A percentile compares a stretch with the other conserved stretches of the same genome.
These are phyloP conservation scores for Trametes gibbosa DNA, from an alignment of 768 basidiomycete genomes.

Conservation along the genomic window DNA sequence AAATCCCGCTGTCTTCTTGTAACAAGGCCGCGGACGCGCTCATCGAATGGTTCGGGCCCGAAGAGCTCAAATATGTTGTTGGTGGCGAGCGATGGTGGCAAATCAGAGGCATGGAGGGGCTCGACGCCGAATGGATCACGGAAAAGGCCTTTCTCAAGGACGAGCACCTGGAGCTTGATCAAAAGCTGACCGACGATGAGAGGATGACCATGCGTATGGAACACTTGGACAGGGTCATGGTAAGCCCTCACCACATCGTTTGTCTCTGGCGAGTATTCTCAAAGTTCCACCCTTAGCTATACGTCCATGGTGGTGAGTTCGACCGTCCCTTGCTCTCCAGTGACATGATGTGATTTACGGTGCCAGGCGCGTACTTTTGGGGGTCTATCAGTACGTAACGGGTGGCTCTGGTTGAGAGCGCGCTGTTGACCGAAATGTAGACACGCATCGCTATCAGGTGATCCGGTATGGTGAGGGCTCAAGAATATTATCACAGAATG, in stretches of 20 bases:
- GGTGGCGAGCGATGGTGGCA: conserved; percentile 87
- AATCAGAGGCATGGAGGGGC: conserved; percentile 65
- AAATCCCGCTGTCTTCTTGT: conserved; percentile 55
- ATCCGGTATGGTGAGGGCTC: conserved; percentile 46
- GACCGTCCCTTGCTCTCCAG: not conserved
- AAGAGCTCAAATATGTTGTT: conserved; percentile 62
- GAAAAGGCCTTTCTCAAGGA: conserved; percentile 45
- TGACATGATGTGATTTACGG: too few species aligned
- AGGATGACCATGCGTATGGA: conserved; percentile 49
- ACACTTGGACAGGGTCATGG: conserved; percentile 55
- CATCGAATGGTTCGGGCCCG: conserved; percentile 68
- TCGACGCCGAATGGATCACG: conserved; percentile 65
- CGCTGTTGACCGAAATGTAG: conserved; percentile 25
- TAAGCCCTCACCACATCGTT: conserved; percentile 21
- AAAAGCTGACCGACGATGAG: conserved; percentile 37
- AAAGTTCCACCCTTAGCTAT: conserved; percentile 41
- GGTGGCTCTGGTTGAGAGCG: not conserved
- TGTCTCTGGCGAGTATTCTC: not conserved
- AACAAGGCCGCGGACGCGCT: conserved; percentile 64
- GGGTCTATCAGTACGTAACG: conserved; percentile 53
- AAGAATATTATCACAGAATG: not conserved
- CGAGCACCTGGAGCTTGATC: conserved; percentile 15
- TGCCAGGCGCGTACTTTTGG: conserved; percentile 63
- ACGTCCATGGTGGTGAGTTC: conserved; percentile 61
- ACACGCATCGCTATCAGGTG: conserved; percentile 61